Evolutionary conservation across 257 asterid genomes (phyloP).

Genomic region (Gentiana macrophylla): DNA sequence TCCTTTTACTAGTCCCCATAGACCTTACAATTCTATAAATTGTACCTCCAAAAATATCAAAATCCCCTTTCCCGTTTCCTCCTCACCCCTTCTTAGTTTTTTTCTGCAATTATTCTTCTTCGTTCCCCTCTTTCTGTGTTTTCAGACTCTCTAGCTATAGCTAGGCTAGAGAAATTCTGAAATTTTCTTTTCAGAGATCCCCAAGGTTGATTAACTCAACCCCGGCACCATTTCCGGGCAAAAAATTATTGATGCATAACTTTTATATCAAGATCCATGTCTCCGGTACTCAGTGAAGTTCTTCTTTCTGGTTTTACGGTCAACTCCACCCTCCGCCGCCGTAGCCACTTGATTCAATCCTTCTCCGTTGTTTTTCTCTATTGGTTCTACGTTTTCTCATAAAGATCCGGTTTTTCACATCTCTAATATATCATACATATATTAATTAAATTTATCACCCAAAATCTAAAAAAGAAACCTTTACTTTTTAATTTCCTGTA

Average conservation of each 20-base stretch:
- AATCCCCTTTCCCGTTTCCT: conserved; percentile 5
- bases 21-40: conserved; percentile 13
- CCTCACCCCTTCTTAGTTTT: neutral
- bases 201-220: neutral
- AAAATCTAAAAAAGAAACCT: neutral
- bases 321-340: conserved; percentile 32
- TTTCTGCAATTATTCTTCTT: neutral
- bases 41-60: conserved; percentile 3
- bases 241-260: conserved; percentile 9
- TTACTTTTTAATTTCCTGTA: neutral
- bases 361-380: conserved; percentile 35
- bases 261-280: conserved; percentile 11
- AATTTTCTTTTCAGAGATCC: neutral
- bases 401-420: neutral
- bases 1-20: neutral
- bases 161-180: conserved; percentile 1
- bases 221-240: neutral
- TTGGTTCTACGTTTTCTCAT: conserved; percentile 36
- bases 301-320: conserved; percentile 28
- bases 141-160: neutral
- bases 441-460: neutral
- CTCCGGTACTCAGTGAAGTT: conserved; percentile 27
- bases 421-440: neutral
- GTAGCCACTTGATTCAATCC: conserved; percentile 33
- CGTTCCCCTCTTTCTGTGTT: neutral